Base-by-base conservation (phyloP, 202 grass and related monocot genomes). In the Musa balbisiana region DNA sequence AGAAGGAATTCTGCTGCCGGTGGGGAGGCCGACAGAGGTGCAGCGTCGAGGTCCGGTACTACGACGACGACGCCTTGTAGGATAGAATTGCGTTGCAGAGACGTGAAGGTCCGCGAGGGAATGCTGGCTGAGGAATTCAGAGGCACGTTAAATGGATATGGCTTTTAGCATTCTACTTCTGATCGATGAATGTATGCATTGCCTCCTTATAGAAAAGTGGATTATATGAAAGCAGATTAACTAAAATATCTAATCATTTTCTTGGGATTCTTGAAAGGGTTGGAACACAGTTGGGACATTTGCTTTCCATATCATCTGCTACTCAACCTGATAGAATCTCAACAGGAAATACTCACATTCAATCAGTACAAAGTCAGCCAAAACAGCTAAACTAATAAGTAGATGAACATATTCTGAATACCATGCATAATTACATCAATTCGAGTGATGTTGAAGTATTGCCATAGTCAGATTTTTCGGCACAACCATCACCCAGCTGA, bases 1-100 rank as follows among this genome's bases (percentile, higher is more conserved):
- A 71, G 59, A 78, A 82, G 90, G 23, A 69, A 51, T 10, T 53
- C 11, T 10, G 33, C 21, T 23, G 17, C 62, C 62, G 17, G 55
- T 50, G 49, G 8, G 51, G 51, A 52, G 64, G 33, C 15, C 0
- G 75, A 3, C 20, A 0, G 13, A 55, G 76, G 10, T 21, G 29
- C 58, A 53, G 13, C 67, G 50, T 43, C 33, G 33, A 43, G 33
- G 33, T 43, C 33, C 33, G 10, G 66, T 59, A 6, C 49, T 14
- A 5, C 20, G 52, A 60, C 17, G 56, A 60, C 3, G 56, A 60
- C 16, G 51, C 9, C 22, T 54, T 72, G 50, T 21, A 25, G 69
- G 49, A 53, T 53, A 52, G n/a, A 21, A 49, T 25, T 72, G 16
- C 6, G 50, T 20, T 53, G 69, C 51, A 72, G 51, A 52, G 51